phyloP scores from a whole-genome alignment of 257 asterid genomes.

The Plantago elongata region DNA sequence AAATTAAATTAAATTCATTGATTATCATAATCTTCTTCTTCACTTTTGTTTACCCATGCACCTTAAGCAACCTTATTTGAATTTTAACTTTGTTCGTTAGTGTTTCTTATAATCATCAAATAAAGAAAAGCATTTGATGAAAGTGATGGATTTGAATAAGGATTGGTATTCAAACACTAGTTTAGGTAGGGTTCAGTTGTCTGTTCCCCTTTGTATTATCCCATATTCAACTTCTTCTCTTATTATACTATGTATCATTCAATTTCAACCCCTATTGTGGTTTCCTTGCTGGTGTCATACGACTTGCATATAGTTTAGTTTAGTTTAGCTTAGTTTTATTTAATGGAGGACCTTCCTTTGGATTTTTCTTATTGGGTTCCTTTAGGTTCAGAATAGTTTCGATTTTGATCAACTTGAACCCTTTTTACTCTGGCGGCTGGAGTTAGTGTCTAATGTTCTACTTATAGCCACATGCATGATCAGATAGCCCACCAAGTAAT shows the following conservation, averaged over 20 bases:
- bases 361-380: slow-evolving; percentile 40
- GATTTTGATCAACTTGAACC: slow-evolving; percentile 12
- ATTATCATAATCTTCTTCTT: too few species aligned
- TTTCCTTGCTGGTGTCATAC: slow-evolving; percentile 22
- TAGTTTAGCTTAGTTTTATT: slow-evolving; percentile 19
- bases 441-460: neutral
- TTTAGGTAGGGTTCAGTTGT: slow-evolving; percentile 55
- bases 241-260: too few species aligned
- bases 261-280: slow-evolving; percentile 7
- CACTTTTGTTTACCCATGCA: too few species aligned
- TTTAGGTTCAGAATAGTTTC: neutral
- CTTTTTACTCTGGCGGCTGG: slow-evolving; percentile 31
- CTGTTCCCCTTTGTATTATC: slow-evolving; percentile 27
- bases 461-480: too few species aligned
- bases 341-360: slow-evolving; percentile 19
- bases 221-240: slow-evolving; percentile 23
- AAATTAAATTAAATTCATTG: too few species aligned
- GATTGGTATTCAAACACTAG: slow-evolving; percentile 26
- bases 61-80: neutral
- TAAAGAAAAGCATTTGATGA: slow-evolving; percentile 28
- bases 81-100: slow-evolving; percentile 22
- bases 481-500: too few species aligned
- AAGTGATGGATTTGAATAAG: slow-evolving; percentile 35
- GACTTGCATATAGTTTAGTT: neutral
- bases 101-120: too few species aligned